These are phyloP conservation scores for Pleurotus salmoneostramineus DNA, from an alignment of 768 basidiomycete species.

Conservation along the genomic window DNA sequence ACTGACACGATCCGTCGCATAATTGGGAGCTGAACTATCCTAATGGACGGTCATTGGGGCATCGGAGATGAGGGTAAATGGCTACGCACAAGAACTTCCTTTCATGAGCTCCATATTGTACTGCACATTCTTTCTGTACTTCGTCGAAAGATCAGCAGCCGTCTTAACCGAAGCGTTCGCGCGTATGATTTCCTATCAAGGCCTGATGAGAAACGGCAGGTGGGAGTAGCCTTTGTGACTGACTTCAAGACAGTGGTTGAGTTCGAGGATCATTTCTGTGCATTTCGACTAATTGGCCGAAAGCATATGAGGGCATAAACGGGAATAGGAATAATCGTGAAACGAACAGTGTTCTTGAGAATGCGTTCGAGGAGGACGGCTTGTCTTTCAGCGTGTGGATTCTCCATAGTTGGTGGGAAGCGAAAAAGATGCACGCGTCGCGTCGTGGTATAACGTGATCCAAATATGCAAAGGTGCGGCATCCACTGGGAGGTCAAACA, in stretches of 20 bases:
- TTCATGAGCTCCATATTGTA: slow-evolving; percentile 83
- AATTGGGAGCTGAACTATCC: background rate
- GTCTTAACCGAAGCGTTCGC: slow-evolving; percentile 76
- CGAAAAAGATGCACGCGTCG: slow-evolving; percentile 12
- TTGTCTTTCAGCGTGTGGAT: slow-evolving; percentile 91
- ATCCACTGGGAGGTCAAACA: too few species aligned
- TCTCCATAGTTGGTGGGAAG: slow-evolving; percentile 62
- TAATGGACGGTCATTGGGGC: background rate
- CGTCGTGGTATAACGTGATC: slow-evolving; percentile 8
- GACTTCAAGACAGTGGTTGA: slow-evolving; percentile 83
- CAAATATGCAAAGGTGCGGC: too few species aligned
- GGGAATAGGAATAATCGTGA: background rate
- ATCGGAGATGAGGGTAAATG: background rate
- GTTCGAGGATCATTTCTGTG: slow-evolving; percentile 84
- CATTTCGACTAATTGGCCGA: slow-evolving; percentile 68
- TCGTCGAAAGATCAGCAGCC: slow-evolving; percentile 79
- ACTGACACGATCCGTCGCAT: background rate
- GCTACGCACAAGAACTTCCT: slow-evolving; percentile 20
- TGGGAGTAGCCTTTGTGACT: background rate
- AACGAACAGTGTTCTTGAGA: slow-evolving; percentile 79
- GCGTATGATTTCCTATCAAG: slow-evolving; percentile 65
- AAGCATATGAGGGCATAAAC: background rate
- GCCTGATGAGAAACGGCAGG: background rate
- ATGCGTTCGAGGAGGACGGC: slow-evolving; percentile 89
- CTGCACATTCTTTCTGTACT: slow-evolving; percentile 90